phyloP scores from a whole-genome alignment of 495 filamentous ascomycete genomes.

The Tuber melanosporum region DNA sequence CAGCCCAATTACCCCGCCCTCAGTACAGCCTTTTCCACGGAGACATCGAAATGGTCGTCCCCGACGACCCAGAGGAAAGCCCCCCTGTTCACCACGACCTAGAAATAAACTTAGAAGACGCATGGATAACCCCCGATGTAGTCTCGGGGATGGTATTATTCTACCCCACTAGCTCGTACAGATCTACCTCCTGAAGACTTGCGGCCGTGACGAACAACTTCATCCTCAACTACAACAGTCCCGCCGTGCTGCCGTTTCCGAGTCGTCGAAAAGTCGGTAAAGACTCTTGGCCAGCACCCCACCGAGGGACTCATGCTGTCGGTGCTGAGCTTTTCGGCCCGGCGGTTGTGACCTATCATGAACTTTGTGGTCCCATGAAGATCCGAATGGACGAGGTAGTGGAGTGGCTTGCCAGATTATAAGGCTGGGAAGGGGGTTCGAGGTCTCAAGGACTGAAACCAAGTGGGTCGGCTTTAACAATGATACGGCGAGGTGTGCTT shows the following conservation, averaged over 20 bases:
- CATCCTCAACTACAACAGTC: conserved; percentile 50
- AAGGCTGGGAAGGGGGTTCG: not conserved
- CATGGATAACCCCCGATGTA: not conserved
- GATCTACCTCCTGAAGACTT: conserved; percentile 40
- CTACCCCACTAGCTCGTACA: conserved; percentile 44
- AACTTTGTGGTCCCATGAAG: conserved; percentile 18
- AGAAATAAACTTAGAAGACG: conserved; percentile 16
- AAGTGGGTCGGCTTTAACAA: not conserved
- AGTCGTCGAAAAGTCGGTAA: not conserved
- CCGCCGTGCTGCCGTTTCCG: conserved; percentile 41
- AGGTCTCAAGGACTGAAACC: not conserved
- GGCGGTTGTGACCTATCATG: not conserved
- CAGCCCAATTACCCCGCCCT: conserved; percentile 4
- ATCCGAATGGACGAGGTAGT: conserved; percentile 5
- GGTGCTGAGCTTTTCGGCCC: not conserved
- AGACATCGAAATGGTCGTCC: conserved; percentile 51
- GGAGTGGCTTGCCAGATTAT: conserved; percentile 17
- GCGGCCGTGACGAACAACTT: conserved; percentile 41
- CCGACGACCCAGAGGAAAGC: conserved; percentile 19
- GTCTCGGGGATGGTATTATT: conserved; percentile 21
- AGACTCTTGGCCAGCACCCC: conserved; percentile 10
- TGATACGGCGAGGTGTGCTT: conserved; percentile 10
- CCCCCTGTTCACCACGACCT: conserved; percentile 25
- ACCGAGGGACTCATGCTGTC: conserved; percentile 4
- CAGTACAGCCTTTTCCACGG: conserved; percentile 46